Evolutionary conservation across 805 yeast genomes (phyloP).

Genomic region (Lipomyces sp.): DNA sequence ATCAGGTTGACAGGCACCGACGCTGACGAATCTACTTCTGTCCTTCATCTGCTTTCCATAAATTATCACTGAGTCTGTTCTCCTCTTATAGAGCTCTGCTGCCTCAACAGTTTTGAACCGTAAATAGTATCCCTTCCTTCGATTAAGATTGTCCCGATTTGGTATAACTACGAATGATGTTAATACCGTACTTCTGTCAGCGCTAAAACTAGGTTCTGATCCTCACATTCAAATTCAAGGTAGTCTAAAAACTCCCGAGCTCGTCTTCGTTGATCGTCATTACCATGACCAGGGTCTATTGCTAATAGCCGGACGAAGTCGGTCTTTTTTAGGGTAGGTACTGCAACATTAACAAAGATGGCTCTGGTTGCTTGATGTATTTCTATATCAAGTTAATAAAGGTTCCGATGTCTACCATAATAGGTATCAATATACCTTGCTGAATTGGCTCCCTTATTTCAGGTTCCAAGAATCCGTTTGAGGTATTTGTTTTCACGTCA

Average conservation of each 20-base stretch:
- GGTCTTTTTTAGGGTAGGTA: not conserved
- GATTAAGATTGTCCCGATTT: not conserved
- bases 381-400: not conserved
- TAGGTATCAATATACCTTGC: not conserved
- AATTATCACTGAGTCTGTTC: not conserved
- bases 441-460: not conserved
- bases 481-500: not conserved
- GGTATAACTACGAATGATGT: not conserved
- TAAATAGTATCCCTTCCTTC: conserved; percentile 1
- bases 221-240: not conserved
- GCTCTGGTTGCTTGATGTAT: not conserved
- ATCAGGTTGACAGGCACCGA: not conserved
- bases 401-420: not conserved
- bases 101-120: not conserved
- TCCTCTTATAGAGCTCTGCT: not conserved
- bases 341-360: not conserved
- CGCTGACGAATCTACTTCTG: not conserved
- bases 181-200: not conserved
- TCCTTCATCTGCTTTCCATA: conserved; percentile 1
- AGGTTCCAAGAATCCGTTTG: not conserved
- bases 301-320: not conserved
- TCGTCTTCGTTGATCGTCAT: not conserved
- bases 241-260: conserved; percentile 2
- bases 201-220: not conserved
- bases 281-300: not conserved